phyloP scores from a whole-genome alignment of 2,329 filamentous ascomycete species.

The Colletotrichum tofieldiae region DNA sequence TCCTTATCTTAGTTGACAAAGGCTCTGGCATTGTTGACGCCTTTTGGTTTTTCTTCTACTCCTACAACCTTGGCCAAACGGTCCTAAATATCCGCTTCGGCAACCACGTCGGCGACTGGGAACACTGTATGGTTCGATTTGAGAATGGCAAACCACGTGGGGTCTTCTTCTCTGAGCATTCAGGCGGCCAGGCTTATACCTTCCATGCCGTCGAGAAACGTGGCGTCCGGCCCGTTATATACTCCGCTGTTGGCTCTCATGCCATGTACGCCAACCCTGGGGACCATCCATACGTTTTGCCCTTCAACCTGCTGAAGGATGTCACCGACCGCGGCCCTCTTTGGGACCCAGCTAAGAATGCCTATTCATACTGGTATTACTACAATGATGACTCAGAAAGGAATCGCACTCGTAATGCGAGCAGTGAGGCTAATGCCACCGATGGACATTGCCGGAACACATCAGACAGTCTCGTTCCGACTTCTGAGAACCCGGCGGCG shows the following conservation, averaged over 20 bases:
- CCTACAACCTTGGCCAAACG: no score
- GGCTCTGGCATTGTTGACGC: no score
- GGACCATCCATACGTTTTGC: conserved; percentile 77
- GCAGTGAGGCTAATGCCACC: conserved; percentile 43
- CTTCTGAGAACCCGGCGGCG: conserved; percentile 78
- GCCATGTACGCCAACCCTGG: no score
- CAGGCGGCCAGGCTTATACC: conserved; percentile 82
- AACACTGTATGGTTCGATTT: conserved; percentile 85
- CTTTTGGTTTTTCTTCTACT: no score
- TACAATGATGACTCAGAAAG: conserved; percentile 63
- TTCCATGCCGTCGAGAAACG: no score
- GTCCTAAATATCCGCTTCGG: conserved; percentile 84
- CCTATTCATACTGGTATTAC: conserved; percentile 88
- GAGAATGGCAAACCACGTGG: conserved; percentile 86
- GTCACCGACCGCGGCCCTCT: conserved; percentile 87
- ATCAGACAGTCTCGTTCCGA: conserved; percentile 62
- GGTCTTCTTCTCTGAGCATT: conserved; percentile 94
- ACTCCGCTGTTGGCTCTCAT: no score
- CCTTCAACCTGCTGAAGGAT: conserved; percentile 88
- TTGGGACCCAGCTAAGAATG: conserved; percentile 88
- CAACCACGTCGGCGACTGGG: conserved; percentile 98
- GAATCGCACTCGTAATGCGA: conserved; percentile 47
- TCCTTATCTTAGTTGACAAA: no score
- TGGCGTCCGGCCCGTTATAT: no score
- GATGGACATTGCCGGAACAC: neutral